These are phyloP conservation scores for Pascua guehoae DNA, from an alignment of 1,284 basidiomycete genomes.

Conservation along the genomic window DNA sequence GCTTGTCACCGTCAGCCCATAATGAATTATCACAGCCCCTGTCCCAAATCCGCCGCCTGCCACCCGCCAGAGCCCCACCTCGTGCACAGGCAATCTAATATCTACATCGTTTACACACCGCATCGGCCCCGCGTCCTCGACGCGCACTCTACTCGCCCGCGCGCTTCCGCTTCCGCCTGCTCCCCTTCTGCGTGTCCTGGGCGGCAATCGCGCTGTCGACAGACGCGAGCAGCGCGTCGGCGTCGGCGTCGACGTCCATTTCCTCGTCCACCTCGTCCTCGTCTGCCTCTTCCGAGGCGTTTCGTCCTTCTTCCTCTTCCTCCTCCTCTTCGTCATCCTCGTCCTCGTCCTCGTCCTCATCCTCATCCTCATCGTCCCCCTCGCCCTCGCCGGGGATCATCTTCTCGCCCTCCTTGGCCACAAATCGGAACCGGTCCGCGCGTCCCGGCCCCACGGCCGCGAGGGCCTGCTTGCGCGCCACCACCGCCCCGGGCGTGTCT, in stretches of 20 bases:
- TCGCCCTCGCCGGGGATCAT: conserved; percentile 16
- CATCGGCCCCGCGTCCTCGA: no score
- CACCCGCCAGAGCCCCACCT: no score
- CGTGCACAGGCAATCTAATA: no score
- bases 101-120: no score
- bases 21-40: no score
- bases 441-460: conserved; percentile 5
- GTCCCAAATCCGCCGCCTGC: no score
- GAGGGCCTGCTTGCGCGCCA: conserved; percentile 19
- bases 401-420: conserved; percentile 21
- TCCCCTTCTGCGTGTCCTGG: background rate
- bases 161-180: conserved; percentile 4
- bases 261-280: conserved; percentile 20
- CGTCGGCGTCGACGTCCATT: conserved; percentile 7
- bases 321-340: background rate
- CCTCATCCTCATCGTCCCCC: conserved; percentile 5
- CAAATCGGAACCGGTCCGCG: conserved; percentile 27
- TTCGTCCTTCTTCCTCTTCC: background rate
- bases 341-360: conserved; percentile 1
- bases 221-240: conserved; percentile 1
- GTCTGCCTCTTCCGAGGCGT: background rate
- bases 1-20: no score
- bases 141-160: conserved; percentile 4
- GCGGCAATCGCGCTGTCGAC: conserved; percentile 1
- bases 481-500: conserved; percentile 12